phyloP scores from a whole-genome alignment of 495 filamentous ascomycete species.

The Hypoxylon lienhwacheense region DNA sequence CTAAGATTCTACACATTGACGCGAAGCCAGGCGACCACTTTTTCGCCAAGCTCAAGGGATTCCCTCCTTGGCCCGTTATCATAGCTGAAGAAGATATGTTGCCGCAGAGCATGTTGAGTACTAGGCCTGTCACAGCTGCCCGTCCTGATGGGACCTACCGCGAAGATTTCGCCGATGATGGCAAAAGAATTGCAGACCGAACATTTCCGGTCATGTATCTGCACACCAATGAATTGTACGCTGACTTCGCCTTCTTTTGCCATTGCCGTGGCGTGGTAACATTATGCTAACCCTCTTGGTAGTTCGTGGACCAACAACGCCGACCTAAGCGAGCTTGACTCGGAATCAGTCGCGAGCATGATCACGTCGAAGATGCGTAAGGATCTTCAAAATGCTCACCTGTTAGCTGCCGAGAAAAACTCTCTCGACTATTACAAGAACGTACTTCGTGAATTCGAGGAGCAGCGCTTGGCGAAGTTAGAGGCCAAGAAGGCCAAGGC shows the following conservation, averaged over 20 bases:
- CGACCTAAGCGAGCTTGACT: constrained; percentile 71
- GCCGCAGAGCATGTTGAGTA: constrained; percentile 66
- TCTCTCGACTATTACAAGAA: constrained; percentile 75
- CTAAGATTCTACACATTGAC: constrained; percentile 68
- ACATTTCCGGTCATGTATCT: constrained; percentile 94
- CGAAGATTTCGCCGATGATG: constrained; percentile 79
- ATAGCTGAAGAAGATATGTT: constrained; percentile 92
- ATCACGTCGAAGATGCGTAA: constrained; percentile 74
- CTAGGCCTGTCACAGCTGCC: constrained; percentile 78
- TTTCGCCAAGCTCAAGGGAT: constrained; percentile 84
- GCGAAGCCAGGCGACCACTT: constrained; percentile 84
- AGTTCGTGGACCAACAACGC: constrained; percentile 87
- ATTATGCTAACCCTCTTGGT: constrained; percentile 23
- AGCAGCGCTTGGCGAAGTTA: constrained; percentile 60
- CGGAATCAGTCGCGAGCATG: constrained; percentile 63
- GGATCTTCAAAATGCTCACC: constrained; percentile 69
- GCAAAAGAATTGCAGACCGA: constrained; percentile 77
- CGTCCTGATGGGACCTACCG: constrained; percentile 79
- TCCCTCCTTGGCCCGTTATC: constrained; percentile 87
- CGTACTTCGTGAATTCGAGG: constrained; percentile 66
- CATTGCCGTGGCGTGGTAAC: background rate
- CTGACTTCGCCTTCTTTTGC: background rate
- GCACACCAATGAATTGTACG: constrained; percentile 93
- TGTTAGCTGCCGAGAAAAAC: constrained; percentile 70
- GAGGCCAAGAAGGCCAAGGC: constrained; percentile 63